Conservation (phyloP, 1,284 basidiomycete genomes). For the Pascua sp. region DNA sequence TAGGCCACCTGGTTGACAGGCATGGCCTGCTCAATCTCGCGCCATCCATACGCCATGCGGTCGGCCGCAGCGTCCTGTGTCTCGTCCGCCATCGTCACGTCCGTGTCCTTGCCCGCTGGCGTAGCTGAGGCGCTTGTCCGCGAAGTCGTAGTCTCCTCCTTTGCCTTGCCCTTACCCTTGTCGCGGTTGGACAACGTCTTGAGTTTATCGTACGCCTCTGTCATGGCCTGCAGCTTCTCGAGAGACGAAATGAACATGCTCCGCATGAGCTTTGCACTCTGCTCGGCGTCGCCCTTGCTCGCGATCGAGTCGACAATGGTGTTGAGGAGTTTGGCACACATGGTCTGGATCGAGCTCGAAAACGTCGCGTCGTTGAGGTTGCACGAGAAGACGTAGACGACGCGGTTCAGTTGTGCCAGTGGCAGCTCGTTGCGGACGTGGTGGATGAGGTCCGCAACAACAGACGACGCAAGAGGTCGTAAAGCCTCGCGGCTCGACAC, state of each 20-base stretch:
- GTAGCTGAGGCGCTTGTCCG: background rate
- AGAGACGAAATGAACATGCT: conserved; percentile 80
- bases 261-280: conserved; percentile 64
- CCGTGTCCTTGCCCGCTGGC: background rate
- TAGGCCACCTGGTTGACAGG: conserved; percentile 71
- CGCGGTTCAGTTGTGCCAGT: conserved; percentile 69
- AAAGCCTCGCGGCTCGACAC: conserved; percentile 75
- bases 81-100: background rate
- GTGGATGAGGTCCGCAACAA: conserved; percentile 90
- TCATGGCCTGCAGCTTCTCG: conserved; percentile 80
- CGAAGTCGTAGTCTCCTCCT: conserved; percentile 24
- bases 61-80: conserved; percentile 19
- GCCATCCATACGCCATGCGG: conserved; percentile 46
- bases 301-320: conserved; percentile 82
- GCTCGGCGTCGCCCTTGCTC: conserved; percentile 66
- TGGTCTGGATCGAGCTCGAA: conserved; percentile 75
- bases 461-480: conserved; percentile 76
- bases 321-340: conserved; percentile 91
- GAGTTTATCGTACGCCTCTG: conserved; percentile 57
- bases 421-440: conserved; percentile 83
- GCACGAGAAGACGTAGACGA: conserved; percentile 81
- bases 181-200: conserved; percentile 40
- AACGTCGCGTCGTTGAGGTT: conserved; percentile 87
- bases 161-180: conserved; percentile 45
- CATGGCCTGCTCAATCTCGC: conserved; percentile 70